Evolutionary conservation across 1,284 basidiomycete genomes (phyloP), one percentile per base, ranked within the genome.

Genomic region (Microbotryum violaceum): DNA sequence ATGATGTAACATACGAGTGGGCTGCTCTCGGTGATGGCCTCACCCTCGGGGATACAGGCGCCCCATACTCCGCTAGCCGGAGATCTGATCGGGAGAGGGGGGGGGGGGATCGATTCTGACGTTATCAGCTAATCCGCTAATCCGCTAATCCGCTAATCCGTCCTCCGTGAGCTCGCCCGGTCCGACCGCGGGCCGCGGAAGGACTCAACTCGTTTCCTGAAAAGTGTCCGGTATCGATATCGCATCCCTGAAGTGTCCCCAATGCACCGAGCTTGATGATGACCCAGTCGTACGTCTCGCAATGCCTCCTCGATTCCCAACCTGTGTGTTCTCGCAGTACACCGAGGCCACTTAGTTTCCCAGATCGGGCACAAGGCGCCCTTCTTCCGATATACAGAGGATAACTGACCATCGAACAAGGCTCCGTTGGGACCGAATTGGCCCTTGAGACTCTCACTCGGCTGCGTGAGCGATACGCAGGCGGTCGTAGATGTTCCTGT

Each of bases 371-470:
- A 42, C 37, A 18, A 18, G 6, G 12, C 16, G 14, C 12, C 6
- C 37, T 42, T 18, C 16, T 18, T 42, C 16, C 37, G 37, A 10
- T 14, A 18, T 16, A 18, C 37, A 18, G 37, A 42, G 37, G 37
- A 18, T 10, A 16, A 42, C 37, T 42, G 37, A 42, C 37, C 94
- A 70, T 88, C 91, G 75, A 84, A 98, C 45, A 97, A 77, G 0
- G 94, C 94, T 29, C 94, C 94, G 54, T 93, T 94, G 2, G 92
- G 90, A 1, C 94, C 94, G 71, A 94, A 98, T 69, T 91, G 89
- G 16, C 96, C 94, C 77, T 92, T 89, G 76, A 92, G 76, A 70
- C 85, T 89, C 6, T 81, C 81, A 47, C 91, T 82, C 18, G 90
- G 85, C 88, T 91, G 63, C 60, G 8, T 7, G n/a, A 10, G 16